Evolutionary conservation across 495 filamentous ascomycete genomes (phyloP), one percentile per base, ranked within the genome.

Genomic region (Tetracladium marchalianum): DNA sequence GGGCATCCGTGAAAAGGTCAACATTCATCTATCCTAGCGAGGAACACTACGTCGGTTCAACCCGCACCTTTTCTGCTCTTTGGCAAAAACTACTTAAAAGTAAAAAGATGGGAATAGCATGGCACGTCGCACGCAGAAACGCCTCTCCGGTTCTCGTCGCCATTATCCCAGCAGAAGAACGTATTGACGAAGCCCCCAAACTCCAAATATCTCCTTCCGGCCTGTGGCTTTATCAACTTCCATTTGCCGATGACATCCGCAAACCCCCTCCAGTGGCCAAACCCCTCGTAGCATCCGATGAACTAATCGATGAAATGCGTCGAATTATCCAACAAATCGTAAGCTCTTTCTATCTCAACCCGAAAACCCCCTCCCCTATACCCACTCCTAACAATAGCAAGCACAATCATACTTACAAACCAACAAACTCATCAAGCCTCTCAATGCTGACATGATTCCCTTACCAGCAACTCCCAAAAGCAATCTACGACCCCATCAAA

Each of bases 11-110:
- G 32, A 86, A 83, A 59, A 87, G 87, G 41, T 83, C 88, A 6
- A 83, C 78, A 11, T 97, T 95, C 67, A 86, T 97, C 53, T 99
- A 95, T 62, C 92, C 93, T 1, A 89, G 85, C 12, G 93, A 99
- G 58, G 81, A 87, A 46, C 81, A 87, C 44, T 93, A 78, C 49
- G 71, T 97, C 19, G 93, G 93, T 17, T 95, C 87, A 1, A 90
- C 89, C 1, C 80, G 93, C 4, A 88, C 94, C 4, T 99, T 96
- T 58, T 79, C 90, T 3, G 89, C 93, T 0, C 65, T 99, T 15
- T 87, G 90, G 63, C 82, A 88, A 53, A 96, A 90, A 55, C 75
- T 99, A 2, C 65, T 89, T 1, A 74, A 78, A 18, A 75, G 80
- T 38, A 62, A 87, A 31, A 95, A 89, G 53, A 75, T 93, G 47